Percentiles rank a stretch among this genome's conserved stretches.
phyloP scores from a whole-genome alignment of 345 rosid species.

The Geranium rotundifolium region DNA sequence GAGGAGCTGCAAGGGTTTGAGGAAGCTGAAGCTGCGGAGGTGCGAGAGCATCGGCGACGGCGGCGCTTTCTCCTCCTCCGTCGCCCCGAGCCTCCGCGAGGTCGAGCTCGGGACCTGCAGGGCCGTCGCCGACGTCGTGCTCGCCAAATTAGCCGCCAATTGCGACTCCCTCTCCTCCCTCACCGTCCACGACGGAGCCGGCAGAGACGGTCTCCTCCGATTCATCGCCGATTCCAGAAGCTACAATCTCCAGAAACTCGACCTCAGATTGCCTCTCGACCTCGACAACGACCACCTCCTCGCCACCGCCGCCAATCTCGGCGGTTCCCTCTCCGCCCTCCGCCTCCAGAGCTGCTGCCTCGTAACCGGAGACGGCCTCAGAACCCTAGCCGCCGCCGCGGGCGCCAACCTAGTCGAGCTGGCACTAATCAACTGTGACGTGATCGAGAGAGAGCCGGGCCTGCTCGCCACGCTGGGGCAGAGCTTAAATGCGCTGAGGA shows the following conservation, averaged over 20 bases:
- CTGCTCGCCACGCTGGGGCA: constrained; percentile 76
- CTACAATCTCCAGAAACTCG: constrained; percentile 44
- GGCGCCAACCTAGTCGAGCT: constrained; percentile 46
- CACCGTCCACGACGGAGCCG: constrained; percentile 69
- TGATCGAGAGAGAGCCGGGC: constrained; percentile 60
- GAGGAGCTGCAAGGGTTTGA: constrained; percentile 51
- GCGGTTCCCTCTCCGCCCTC: constrained; percentile 29
- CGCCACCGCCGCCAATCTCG: constrained; percentile 43
- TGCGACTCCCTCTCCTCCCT: constrained; percentile 48
- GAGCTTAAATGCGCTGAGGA: constrained; percentile 43
- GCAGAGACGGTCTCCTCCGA: constrained; percentile 53
- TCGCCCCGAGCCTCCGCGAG: constrained; percentile 33
- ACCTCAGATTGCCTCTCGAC: constrained; percentile 77
- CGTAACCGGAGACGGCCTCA: constrained; percentile 64
- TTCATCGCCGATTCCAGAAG: constrained; percentile 44
- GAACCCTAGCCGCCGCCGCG: constrained; percentile 36
- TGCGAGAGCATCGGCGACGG: constrained; percentile 61
- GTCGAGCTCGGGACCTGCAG: constrained; percentile 63
- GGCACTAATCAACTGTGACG: constrained; percentile 57
- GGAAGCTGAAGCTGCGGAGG: constrained; percentile 43
- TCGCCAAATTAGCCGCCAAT: constrained; percentile 48
- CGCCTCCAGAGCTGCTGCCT: constrained; percentile 71
- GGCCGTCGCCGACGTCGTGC: constrained; percentile 43
- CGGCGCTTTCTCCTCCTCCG: constrained; percentile 33
- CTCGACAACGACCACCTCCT: constrained; percentile 56